Evolutionary conservation across 352 stramenopile genomes (phyloP).

Genomic region (Phytophthora citricola): DNA sequence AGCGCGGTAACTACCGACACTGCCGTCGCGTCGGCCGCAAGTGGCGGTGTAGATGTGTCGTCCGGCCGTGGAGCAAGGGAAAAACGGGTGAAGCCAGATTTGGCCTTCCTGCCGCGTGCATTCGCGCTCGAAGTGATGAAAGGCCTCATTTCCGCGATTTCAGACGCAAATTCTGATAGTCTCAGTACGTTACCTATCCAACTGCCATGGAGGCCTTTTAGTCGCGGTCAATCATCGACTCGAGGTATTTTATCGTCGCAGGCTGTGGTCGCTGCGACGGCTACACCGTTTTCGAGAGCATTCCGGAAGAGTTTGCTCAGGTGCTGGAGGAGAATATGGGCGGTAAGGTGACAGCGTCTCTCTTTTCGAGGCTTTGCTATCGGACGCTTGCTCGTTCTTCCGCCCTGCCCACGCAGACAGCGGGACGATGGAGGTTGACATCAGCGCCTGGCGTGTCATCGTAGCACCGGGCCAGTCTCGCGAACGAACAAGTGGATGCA

Average conservation of each 20-base stretch:
- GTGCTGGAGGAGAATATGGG: conserved; percentile 56
- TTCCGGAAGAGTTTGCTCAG: conserved; percentile 45
- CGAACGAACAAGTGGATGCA: conserved; percentile 27
- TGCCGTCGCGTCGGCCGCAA: conserved; percentile 10
- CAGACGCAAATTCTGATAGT: conserved; percentile 35
- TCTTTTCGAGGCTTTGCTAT: conserved; percentile 71
- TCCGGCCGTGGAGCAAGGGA: conserved; percentile 7
- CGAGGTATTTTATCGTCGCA: conserved; percentile 14
- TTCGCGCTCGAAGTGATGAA: conserved; percentile 68
- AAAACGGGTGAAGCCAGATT: conserved; percentile 18
- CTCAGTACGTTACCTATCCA: conserved; percentile 46
- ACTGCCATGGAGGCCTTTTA: conserved; percentile 53
- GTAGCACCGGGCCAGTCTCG: conserved; percentile 14
- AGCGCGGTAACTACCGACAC: conserved; percentile 12
- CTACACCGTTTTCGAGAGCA: conserved; percentile 61
- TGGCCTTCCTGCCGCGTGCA: conserved; percentile 37
- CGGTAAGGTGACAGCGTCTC: conserved; percentile 44
- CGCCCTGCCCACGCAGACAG: conserved; percentile 39
- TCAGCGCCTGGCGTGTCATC: conserved; percentile 54
- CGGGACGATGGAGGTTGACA: conserved; percentile 69
- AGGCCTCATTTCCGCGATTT: conserved; percentile 49
- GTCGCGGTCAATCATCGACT: conserved; percentile 4
- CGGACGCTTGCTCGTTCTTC: conserved; percentile 65
- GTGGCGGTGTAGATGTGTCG: conserved; percentile 3
- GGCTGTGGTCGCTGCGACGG: conserved; percentile 19